These are phyloP conservation scores for Yamadazyma sp. DNA, from an alignment of 1,139 yeast genomes.

Conservation along the genomic window DNA sequence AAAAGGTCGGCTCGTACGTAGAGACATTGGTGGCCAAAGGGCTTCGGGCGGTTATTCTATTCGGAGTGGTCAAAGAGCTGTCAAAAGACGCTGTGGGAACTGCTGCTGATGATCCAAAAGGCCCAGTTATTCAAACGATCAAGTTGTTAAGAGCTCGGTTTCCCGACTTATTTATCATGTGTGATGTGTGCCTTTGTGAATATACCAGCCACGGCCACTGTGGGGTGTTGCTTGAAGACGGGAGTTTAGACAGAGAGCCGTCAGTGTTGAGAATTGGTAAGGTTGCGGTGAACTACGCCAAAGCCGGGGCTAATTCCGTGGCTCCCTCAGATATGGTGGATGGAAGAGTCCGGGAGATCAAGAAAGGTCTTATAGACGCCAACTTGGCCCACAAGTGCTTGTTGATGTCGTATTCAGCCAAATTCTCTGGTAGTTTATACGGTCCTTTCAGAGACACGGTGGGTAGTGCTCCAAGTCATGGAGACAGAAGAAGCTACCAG, in stretches of 20 bases:
- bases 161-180: conserved; percentile 83
- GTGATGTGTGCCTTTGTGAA: conserved; percentile 97
- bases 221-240: conserved; percentile 86
- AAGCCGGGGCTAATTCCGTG: conserved; percentile 92
- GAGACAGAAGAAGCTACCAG: conserved; percentile 92
- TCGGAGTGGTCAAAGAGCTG: conserved; percentile 80
- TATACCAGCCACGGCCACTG: conserved; percentile 97
- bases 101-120: conserved; percentile 93
- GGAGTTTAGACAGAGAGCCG: conserved; percentile 70
- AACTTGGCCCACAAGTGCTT: conserved; percentile 84
- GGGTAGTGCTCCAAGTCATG: conserved; percentile 83
- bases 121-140: conserved; percentile 86
- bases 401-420: conserved; percentile 93
- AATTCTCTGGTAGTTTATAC: conserved; percentile 85
- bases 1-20: conserved; percentile 74
- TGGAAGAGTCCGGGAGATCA: conserved; percentile 88
- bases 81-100: conserved; percentile 81
- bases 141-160: conserved; percentile 60
- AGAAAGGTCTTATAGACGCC: conserved; percentile 79
- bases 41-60: conserved; percentile 77
- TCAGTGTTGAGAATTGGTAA: conserved; percentile 87
- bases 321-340: conserved; percentile 99
- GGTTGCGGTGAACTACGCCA: conserved; percentile 93
- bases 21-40: conserved; percentile 75
- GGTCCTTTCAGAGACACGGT: conserved; percentile 99